Conservation (phyloP, 306 rosid genomes). For the Inga laurina region DNA sequence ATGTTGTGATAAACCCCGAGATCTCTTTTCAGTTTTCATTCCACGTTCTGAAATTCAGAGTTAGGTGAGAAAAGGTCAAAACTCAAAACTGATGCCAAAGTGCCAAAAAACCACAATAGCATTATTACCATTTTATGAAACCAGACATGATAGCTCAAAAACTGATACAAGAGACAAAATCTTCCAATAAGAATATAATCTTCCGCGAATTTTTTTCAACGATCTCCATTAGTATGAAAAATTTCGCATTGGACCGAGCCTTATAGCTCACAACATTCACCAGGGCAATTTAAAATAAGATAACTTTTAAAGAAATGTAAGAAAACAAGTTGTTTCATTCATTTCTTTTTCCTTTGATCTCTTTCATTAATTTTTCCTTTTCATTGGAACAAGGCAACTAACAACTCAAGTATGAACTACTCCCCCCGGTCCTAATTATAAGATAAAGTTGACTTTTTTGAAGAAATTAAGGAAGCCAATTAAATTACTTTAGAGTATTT, state of each 20-base stretch:
- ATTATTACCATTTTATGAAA: background rate
- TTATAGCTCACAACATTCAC: slow-evolving; percentile 85
- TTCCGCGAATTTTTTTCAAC: slow-evolving; percentile 84
- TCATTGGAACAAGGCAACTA: background rate
- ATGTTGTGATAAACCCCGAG: background rate
- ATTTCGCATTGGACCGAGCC: slow-evolving; percentile 80
- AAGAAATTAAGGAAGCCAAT: too few relatives aligned
- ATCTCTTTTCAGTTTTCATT: background rate
- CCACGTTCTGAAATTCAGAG: background rate
- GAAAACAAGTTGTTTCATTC: slow-evolving; percentile 1
- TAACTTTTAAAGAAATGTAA: background rate
- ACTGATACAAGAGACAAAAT: slow-evolving; percentile 43
- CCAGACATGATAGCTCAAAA: slow-evolving; percentile 2
- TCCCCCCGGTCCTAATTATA: background rate
- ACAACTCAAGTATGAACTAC: slow-evolving; percentile 18
- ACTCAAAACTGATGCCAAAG: background rate
- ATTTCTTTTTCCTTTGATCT: slow-evolving; percentile 10
- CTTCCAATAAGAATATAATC: slow-evolving; percentile 73
- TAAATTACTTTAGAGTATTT: too few relatives aligned
- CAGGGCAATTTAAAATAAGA: slow-evolving; percentile 40
- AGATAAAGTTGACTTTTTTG: too few relatives aligned
- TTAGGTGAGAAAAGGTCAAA: background rate
- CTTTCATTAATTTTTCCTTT: background rate
- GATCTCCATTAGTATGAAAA: slow-evolving; percentile 81
- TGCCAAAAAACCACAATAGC: background rate